Percentiles rank a stretch among this genome's conserved stretches.
These are phyloP conservation scores for Zelonia costaricensis DNA, from an alignment of 208 protist species.

Conservation along the genomic window DNA sequence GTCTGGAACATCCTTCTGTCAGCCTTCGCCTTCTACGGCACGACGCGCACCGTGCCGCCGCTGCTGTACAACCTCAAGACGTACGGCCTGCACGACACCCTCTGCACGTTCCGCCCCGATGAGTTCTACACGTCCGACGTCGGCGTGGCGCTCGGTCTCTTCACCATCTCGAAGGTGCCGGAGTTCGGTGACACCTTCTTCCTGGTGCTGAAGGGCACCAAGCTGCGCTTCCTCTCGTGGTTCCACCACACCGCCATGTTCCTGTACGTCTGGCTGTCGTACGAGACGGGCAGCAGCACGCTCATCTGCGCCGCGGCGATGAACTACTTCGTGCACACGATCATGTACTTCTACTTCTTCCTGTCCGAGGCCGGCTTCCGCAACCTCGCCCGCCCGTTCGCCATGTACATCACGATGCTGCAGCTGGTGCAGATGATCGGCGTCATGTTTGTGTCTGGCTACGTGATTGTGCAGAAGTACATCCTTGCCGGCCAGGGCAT, in stretches of 20 bases:
- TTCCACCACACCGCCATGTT: conserved; percentile 93
- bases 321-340: conserved; percentile 94
- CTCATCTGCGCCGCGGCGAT: conserved; percentile 84
- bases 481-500: conserved; percentile 26
- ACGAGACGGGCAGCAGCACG: conserved; percentile 47
- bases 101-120: conserved; percentile 62
- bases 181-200: conserved; percentile 89
- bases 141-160: conserved; percentile 76
- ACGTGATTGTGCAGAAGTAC: conserved; percentile 46
- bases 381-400: conserved; percentile 65
- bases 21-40: conserved; percentile 81
- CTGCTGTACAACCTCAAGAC: conserved; percentile 37
- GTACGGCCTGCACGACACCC: conserved; percentile 57
- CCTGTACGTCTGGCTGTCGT: conserved; percentile 91
- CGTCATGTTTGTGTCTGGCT: conserved; percentile 34
- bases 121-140: conserved; percentile 58
- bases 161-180: conserved; percentile 82
- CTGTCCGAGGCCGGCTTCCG: conserved; percentile 61
- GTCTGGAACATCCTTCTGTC: conserved; percentile 92
- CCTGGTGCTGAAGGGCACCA: conserved; percentile 67
- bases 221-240: conserved; percentile 85
- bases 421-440: conserved; percentile 93
- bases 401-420: conserved; percentile 81
- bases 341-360: conserved; percentile 96
- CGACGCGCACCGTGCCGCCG: conserved; percentile 54